Conservation (phyloP, 768 basidiomycete species). For the Collybia mongolica region DNA sequence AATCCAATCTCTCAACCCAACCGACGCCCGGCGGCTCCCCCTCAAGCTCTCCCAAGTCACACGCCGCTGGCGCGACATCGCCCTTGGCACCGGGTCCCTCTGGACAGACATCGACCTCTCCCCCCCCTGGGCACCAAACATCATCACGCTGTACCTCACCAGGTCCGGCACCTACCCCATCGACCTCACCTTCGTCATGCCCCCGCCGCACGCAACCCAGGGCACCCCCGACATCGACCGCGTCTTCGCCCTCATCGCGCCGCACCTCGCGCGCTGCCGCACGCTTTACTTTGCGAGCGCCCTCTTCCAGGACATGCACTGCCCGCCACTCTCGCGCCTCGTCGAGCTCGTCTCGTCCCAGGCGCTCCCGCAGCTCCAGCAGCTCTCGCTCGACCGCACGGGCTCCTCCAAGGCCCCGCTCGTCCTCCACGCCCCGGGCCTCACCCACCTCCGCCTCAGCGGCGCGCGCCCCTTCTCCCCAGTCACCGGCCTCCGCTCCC, state of each 20-base stretch:
- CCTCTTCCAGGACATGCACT: too few relatives aligned
- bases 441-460: too few relatives aligned
- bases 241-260: neutral
- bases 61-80: neutral
- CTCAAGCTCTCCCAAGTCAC: neutral
- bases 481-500: too few relatives aligned
- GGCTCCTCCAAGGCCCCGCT: too few relatives aligned
- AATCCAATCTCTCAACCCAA: too few relatives aligned
- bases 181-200: neutral
- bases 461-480: too few relatives aligned
- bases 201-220: neutral
- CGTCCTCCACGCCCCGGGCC: too few relatives aligned
- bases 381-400: too few relatives aligned
- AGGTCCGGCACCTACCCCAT: neutral
- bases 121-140: too few relatives aligned
- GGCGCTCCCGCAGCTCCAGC: too few relatives aligned
- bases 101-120: neutral
- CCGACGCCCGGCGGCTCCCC: neutral
- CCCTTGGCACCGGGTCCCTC: neutral
- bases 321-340: too few relatives aligned
- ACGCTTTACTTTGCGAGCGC: neutral
- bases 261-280: neutral
- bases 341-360: too few relatives aligned
- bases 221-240: neutral
- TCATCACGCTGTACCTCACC: neutral